A percentile compares a stretch with the other conserved stretches of the same genome.
phyloP scores from a whole-genome alignment of 176 grass and related monocot species.

The Zoysia japonica region DNA sequence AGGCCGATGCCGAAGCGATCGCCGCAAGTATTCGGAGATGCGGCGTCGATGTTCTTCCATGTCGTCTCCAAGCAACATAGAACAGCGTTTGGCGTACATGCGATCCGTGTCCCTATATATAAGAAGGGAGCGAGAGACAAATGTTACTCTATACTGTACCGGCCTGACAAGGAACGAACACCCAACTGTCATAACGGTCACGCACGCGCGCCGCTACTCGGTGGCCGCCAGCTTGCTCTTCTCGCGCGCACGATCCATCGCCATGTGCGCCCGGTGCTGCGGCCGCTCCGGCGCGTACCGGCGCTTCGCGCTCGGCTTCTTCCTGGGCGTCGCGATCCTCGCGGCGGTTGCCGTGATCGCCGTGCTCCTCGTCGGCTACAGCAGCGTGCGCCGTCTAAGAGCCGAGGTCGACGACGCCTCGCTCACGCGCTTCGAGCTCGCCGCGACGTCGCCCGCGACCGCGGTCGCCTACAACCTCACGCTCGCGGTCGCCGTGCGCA shows the following conservation, averaged over 20 bases:
- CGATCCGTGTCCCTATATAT: neutral
- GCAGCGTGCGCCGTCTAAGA: slow-evolving; percentile 2
- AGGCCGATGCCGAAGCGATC: neutral
- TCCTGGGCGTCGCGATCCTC: slow-evolving; percentile 18
- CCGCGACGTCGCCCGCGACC: neutral
- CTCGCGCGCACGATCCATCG: neutral
- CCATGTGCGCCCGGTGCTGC: slow-evolving; percentile 42
- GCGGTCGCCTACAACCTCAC: slow-evolving; percentile 52
- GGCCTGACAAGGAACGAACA: neutral
- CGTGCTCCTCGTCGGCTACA: slow-evolving; percentile 30
- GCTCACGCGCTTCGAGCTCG: slow-evolving; percentile 38
- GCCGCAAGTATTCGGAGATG: no score
- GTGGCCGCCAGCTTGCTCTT: neutral
- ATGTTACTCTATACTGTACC: neutral
- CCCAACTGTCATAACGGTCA: slow-evolving; percentile 30
- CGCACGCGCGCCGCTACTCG: neutral
- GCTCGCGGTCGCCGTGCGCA: slow-evolving; percentile 36
- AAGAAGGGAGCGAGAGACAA: no score
- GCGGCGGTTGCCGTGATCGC: slow-evolving; percentile 9
- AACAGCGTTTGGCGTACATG: neutral
- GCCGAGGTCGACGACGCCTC: slow-evolving; percentile 40
- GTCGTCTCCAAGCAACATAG: no score
- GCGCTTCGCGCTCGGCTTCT: slow-evolving; percentile 35
- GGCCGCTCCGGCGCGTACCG: slow-evolving; percentile 13
- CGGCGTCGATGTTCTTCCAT: no score